Conservation (phyloP, 169 alveolate genomes). For the Cryptosporidium ubiquitum region DNA sequence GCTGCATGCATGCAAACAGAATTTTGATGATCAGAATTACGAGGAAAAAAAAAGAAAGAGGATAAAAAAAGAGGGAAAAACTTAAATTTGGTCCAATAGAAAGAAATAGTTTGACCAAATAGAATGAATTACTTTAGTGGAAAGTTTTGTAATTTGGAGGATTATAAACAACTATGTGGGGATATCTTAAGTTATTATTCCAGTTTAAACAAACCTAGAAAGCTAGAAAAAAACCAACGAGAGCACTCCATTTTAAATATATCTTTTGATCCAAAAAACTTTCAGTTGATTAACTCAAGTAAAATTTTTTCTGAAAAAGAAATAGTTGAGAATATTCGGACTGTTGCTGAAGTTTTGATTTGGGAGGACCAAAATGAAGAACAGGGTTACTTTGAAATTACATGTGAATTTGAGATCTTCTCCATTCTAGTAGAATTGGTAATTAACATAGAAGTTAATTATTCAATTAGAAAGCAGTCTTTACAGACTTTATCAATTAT, state of each 20-base stretch:
- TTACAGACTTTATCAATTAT: conserved; percentile 53
- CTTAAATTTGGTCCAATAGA: no score
- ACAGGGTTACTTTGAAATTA: conserved; percentile 29
- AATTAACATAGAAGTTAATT: not conserved
- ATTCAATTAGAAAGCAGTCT: conserved; percentile 39
- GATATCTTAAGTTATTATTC: not conserved
- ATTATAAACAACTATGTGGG: not conserved
- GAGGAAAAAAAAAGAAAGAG: not conserved
- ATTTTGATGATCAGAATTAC: not conserved
- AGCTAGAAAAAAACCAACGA: not conserved
- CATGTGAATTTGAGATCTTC: conserved; percentile 13
- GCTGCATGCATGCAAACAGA: not conserved
- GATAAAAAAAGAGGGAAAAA: not conserved
- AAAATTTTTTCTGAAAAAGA: not conserved
- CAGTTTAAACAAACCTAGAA: not conserved
- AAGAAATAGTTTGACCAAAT: no score
- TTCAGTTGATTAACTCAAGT: not conserved
- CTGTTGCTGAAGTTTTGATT: conserved; percentile 42
- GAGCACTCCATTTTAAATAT: not conserved
- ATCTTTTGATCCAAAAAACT: not conserved
- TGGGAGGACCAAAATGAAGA: conserved; percentile 72
- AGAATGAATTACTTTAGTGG: not conserved
- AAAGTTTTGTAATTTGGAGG: not conserved
- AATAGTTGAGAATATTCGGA: conserved; percentile 42
- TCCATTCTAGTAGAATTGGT: conserved; percentile 10